Evolutionary conservation across 176 grass and related monocot species (phyloP).

Genomic region (Paspalum vaginatum): DNA sequence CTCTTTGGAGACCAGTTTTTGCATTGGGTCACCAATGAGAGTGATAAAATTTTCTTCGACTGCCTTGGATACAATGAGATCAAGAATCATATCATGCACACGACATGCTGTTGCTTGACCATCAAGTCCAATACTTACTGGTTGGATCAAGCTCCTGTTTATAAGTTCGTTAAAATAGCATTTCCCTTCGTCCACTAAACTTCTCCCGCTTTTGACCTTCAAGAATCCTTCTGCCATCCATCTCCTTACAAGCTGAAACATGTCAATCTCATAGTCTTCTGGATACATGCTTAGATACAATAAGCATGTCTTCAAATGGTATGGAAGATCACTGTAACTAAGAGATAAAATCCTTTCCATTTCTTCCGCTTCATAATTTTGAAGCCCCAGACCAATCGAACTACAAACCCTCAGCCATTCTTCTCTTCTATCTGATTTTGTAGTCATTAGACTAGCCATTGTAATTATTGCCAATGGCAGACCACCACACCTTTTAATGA

Average conservation of each 20-base stretch:
- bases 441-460: slow-evolving; percentile 6
- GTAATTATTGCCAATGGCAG: slow-evolving; percentile 28
- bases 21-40: background rate
- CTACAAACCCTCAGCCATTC: slow-evolving; percentile 13
- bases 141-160: slow-evolving; percentile 41
- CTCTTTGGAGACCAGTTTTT: background rate
- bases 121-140: background rate
- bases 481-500: slow-evolving; percentile 33
- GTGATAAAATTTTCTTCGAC: slow-evolving; percentile 39
- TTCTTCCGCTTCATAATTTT: background rate
- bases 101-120: slow-evolving; percentile 11
- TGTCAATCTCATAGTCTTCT: slow-evolving; percentile 28
- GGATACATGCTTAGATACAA: slow-evolving; percentile 36
- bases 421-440: slow-evolving; percentile 26
- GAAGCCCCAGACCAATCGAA: slow-evolving; percentile 27
- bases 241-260: slow-evolving; percentile 16
- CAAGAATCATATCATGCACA: slow-evolving; percentile 31
- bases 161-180: slow-evolving; percentile 46
- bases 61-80: slow-evolving; percentile 44
- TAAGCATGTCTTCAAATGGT: slow-evolving; percentile 40
- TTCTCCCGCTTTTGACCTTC: background rate
- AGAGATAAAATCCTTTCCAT: slow-evolving; percentile 36
- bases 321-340: slow-evolving; percentile 40
- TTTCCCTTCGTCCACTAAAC: slow-evolving; percentile 5
- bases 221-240: slow-evolving; percentile 48